phyloP scores from a whole-genome alignment of 176 grass and related monocot genomes.

The Oryza longistaminata region DNA sequence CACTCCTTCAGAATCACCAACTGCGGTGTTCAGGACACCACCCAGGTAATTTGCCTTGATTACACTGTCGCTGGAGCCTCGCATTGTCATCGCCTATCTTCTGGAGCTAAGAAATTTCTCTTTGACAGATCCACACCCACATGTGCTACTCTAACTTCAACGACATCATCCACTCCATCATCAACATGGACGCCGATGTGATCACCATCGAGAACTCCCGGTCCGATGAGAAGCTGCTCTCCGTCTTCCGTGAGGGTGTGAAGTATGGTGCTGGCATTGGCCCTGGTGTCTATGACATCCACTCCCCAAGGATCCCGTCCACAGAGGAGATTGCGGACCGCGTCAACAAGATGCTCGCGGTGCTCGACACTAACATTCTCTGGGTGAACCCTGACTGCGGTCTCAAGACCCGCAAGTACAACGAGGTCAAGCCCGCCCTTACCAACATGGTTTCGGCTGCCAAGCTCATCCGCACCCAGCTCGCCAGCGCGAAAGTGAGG shows the following conservation, averaged over 20 bases:
- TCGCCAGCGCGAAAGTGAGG: constrained; percentile 62
- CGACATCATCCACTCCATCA: constrained; percentile 97
- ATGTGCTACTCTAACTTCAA: constrained; percentile 99
- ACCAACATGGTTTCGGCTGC: constrained; percentile 74
- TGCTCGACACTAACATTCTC: constrained; percentile 89
- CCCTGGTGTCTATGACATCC: constrained; percentile 90
- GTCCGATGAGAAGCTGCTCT: constrained; percentile 87
- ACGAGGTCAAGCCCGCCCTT: constrained; percentile 78
- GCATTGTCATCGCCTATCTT: neutral
- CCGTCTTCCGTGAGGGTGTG: constrained; percentile 84
- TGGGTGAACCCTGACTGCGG: constrained; percentile 97
- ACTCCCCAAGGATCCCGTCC: constrained; percentile 87
- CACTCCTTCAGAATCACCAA: constrained; percentile 98
- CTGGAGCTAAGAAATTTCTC: neutral
- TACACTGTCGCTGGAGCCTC: neutral
- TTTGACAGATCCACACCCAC: constrained; percentile 87
- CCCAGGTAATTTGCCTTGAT: constrained; percentile 56
- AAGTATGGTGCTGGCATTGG: constrained; percentile 80
- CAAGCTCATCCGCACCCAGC: constrained; percentile 82
- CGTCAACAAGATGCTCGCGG: constrained; percentile 91
- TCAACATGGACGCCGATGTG: constrained; percentile 89
- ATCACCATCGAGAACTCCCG: constrained; percentile 97
- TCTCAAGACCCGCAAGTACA: constrained; percentile 92
- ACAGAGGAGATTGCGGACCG: constrained; percentile 80
- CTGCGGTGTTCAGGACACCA: constrained; percentile 81